Base-by-base conservation (phyloP, 257 asterid species). In the Mentha longifolia region DNA sequence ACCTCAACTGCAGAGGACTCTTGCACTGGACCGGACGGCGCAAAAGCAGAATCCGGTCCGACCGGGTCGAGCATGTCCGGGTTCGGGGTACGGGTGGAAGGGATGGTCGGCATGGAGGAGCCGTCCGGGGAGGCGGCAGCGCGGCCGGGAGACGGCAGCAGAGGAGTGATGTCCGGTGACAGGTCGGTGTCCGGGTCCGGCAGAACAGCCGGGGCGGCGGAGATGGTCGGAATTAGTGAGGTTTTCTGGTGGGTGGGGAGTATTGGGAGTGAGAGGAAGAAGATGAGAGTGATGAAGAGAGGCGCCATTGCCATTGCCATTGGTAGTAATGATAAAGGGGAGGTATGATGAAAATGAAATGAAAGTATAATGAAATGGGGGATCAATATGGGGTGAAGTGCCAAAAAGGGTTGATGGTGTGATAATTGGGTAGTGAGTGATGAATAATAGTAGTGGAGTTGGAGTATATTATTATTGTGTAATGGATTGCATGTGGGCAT, bases 101-200 rank as follows among this genome's bases (percentile, higher is more conserved):
- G 96, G 25, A 89, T 85, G 5, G 89, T 87, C 1, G 91, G 88
- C 33, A 77, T 42, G 68, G 88, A 73, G 17, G 85, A 64, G 72
- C 74, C 81, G 19, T 73, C 42, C 25, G 84, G 77, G 8, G 76
- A 13, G 3, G 13, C 54, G n/a, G 61, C 19, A 10, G 78, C 15
- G 58, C 81, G 76, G 9, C 85, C 84, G 0, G 93, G 85, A 14
- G 91, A 77, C 37, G 96, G 96, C 16, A 89, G 56, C 28, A 89
- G 93, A 6, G 96, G 96, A 33, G 91, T 61, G 67, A 85, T 77
- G 15, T 89, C 96, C 5, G 93, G 96, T 9, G 96, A 76, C 43
- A 88, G 5, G 2, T 77, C 78, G 15, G 79, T 46, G 79, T 47
- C 33, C 5, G 87, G 84, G 35, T 84, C 68, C 9, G 96, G 91